These are phyloP conservation scores for Dryas alaskensis DNA, from an alignment of 306 rosid genomes.

Conservation along the genomic window DNA sequence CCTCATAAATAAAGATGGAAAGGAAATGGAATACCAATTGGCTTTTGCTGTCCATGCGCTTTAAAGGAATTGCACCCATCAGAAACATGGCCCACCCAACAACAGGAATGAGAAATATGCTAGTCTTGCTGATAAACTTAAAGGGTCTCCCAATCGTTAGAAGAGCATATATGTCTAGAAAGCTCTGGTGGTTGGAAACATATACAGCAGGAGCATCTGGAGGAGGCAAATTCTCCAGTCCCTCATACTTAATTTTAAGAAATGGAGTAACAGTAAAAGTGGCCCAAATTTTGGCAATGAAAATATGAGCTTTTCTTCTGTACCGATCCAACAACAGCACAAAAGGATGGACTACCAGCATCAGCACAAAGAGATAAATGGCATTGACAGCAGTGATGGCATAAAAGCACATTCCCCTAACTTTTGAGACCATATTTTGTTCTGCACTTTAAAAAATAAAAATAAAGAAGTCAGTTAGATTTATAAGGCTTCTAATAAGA, in stretches of 20 bases:
- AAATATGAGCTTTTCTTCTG: constrained; percentile 61
- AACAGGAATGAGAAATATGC: constrained; percentile 78
- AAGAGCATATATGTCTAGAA: constrained; percentile 82
- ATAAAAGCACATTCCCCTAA: constrained; percentile 72
- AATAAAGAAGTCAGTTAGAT: neutral
- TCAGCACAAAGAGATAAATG: constrained; percentile 58
- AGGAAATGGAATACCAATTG: constrained; percentile 67
- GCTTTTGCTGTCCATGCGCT: constrained; percentile 91
- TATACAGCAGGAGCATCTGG: constrained; percentile 80
- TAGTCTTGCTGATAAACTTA: constrained; percentile 97
- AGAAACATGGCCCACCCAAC: constrained; percentile 98
- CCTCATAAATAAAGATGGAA: constrained; percentile 3
- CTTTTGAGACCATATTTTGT: constrained; percentile 51
- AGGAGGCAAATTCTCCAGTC: constrained; percentile 82
- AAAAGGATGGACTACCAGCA: constrained; percentile 74
- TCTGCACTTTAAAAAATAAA: constrained; percentile 50
- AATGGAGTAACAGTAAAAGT: constrained; percentile 57
- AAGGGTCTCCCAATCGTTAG: constrained; percentile 82
- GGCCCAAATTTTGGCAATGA: constrained; percentile 88
- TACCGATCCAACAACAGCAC: constrained; percentile 63
- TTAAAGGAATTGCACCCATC: constrained; percentile 79
- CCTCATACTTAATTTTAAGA: constrained; percentile 61
- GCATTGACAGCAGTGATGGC: constrained; percentile 56
- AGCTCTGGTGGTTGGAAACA: constrained; percentile 97
- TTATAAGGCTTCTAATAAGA: neutral